These are phyloP conservation scores for Elymus sibiricus DNA, from an alignment of 176 grass and related monocot species.

Conservation along the genomic window DNA sequence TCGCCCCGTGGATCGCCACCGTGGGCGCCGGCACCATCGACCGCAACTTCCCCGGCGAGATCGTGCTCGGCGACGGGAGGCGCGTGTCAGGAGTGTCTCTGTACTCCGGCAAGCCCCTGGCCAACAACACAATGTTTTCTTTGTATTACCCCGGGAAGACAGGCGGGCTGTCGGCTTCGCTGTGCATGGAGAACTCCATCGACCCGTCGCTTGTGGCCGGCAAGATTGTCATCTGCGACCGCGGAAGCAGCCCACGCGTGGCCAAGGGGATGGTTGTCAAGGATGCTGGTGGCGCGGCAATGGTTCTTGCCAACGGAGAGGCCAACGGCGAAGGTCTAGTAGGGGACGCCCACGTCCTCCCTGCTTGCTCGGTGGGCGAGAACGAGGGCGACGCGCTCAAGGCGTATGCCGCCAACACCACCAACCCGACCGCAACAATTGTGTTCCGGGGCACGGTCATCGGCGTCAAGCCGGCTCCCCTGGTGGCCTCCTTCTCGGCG, in stretches of 20 bases:
- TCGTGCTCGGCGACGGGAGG: constrained; percentile 68
- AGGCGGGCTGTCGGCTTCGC: constrained; percentile 61
- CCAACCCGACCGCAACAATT: constrained; percentile 58
- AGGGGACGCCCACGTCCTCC: constrained; percentile 86
- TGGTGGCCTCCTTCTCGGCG: constrained; percentile 90
- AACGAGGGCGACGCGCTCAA: constrained; percentile 74
- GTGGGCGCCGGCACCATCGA: constrained; percentile 95
- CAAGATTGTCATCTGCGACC: constrained; percentile 91
- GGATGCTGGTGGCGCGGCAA: constrained; percentile 72
- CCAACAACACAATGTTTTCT: constrained; percentile 37
- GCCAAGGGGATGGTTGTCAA: constrained; percentile 91
- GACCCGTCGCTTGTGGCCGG: constrained; percentile 72
- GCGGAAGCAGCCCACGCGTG: constrained; percentile 93
- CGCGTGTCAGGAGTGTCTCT: constrained; percentile 71
- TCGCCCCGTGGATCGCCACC: constrained; percentile 87
- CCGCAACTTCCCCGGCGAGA: constrained; percentile 71
- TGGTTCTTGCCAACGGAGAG: constrained; percentile 77
- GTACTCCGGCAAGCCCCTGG: constrained; percentile 69
- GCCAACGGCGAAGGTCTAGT: constrained; percentile 89
- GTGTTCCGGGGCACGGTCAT: constrained; percentile 72
- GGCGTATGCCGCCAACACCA: constrained; percentile 42
- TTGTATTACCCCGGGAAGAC: constrained; percentile 69
- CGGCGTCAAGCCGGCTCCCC: constrained; percentile 84
- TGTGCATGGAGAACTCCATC: constrained; percentile 97
- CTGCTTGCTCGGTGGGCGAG: constrained; percentile 74